phyloP scores from a whole-genome alignment of 768 basidiomycete genomes.

The Amanita polypyramis region DNA sequence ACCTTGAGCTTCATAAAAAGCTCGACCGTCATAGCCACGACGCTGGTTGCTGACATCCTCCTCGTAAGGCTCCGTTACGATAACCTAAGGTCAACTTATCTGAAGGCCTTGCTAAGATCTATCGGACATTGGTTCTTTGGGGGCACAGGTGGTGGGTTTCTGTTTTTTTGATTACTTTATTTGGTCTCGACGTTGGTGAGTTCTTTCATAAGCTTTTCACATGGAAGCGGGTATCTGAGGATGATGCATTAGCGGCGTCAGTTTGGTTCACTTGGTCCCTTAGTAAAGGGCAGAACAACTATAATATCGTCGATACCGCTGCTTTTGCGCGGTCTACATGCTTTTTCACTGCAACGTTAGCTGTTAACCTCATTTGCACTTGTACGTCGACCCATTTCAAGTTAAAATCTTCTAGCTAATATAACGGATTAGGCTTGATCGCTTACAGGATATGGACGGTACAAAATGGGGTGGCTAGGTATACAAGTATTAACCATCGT shows the following conservation, averaged over 20 bases:
- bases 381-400: neutral
- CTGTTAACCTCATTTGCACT: slow-evolving; percentile 4
- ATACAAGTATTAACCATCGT: neutral
- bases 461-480: neutral
- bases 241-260: neutral
- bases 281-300: neutral
- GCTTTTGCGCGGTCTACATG: neutral
- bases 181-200: neutral
- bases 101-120: neutral
- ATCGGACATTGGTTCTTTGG: slow-evolving; percentile 5
- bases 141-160: neutral
- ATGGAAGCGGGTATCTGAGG: no score
- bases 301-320: neutral
- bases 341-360: slow-evolving; percentile 2
- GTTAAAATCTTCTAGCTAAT: neutral
- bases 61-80: neutral
- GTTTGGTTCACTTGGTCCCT: slow-evolving; percentile 2
- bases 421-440: neutral
- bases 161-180: neutral
- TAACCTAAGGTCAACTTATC: neutral
- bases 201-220: no score
- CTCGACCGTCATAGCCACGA: neutral
- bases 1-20: neutral
- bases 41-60: slow-evolving; percentile 1
- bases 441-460: neutral